Evolutionary conservation across 805 yeast genomes (phyloP), one percentile per base, ranked within the genome.

Genomic region (Schwanniomyces polymorphus): DNA sequence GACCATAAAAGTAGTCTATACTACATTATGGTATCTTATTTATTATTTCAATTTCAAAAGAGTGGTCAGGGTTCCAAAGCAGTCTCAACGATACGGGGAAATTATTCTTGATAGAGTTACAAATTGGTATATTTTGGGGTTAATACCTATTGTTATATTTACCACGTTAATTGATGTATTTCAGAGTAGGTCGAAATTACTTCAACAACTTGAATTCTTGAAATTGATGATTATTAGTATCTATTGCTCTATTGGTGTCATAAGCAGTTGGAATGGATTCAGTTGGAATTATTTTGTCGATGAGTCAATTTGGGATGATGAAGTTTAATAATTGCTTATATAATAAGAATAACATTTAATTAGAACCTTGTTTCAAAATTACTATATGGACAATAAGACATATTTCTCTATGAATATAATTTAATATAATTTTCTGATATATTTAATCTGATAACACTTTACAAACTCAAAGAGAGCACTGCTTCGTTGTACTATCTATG

Each of bases 221-320:
- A 82, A 88, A 41, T 73, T 92, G 53, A 89, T 94, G 90, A 68
- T 83, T 9, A 80, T 89, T 47, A 88, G 97, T 53, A 85, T 89
- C 6, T 92, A 92, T 67, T 89, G 97, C 64, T 81, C 89, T 0
- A 50, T 88, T 14, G 99, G 99, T 3, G 82, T 94, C 6, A 73
- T 91, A 7, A 76, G 88, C 39, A 82, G 96, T 42, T 94, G 97
- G 96, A 79, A 86, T 52, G 94, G 95, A 7, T 79, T 91, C 54
- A 83, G 88, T 50, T 91, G 97, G 97, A 69, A 88, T 45, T 91
- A 88, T 60, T 88, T 90, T 63, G 82, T 88, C 46, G 91, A 87
- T 60, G 96, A 90, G 57, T 74, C 80, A 5, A 72, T 86, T 2
- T 85, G 91, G 90, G 70, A 54, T 16, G 55, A 55, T 40, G 49